Evolutionary conservation across 176 grass and related monocot species (phyloP).

Genomic region (Dactylis glomerata): DNA sequence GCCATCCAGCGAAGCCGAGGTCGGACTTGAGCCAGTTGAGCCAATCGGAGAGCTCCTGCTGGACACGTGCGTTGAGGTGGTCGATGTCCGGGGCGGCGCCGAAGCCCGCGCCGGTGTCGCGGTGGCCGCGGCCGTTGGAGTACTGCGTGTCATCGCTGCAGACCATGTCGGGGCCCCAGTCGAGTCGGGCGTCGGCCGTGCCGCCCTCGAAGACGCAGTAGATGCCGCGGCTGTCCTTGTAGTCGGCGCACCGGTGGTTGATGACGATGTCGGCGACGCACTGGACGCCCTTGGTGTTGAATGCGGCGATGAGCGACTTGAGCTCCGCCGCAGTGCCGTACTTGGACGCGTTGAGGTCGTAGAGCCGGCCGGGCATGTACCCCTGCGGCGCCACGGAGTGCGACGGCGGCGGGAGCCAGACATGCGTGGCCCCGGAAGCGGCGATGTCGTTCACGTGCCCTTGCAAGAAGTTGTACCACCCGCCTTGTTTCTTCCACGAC

Average conservation of each 20-base stretch:
- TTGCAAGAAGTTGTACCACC: slow-evolving; percentile 66
- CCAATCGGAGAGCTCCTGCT: slow-evolving; percentile 81
- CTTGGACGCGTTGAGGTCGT: slow-evolving; percentile 76
- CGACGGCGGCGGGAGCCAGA: slow-evolving; percentile 83
- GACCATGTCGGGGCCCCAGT: slow-evolving; percentile 87
- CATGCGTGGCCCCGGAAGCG: slow-evolving; percentile 53
- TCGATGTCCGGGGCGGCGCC: slow-evolving; percentile 77
- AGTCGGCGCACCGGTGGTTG: slow-evolving; percentile 87
- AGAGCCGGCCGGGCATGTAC: slow-evolving; percentile 80
- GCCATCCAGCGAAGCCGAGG: slow-evolving; percentile 82
- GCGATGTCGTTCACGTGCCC: slow-evolving; percentile 49
- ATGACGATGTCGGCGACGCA: slow-evolving; percentile 80
- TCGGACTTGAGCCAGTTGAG: slow-evolving; percentile 84
- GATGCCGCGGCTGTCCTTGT: slow-evolving; percentile 66
- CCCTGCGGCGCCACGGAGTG: slow-evolving; percentile 78
- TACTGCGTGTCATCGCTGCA: slow-evolving; percentile 77
- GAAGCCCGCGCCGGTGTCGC: slow-evolving; percentile 61
- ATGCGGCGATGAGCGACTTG: slow-evolving; percentile 44
- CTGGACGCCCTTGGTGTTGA: slow-evolving; percentile 49
- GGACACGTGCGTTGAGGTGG: slow-evolving; percentile 78
- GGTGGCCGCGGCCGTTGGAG: slow-evolving; percentile 75
- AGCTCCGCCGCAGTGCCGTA: slow-evolving; percentile 62
- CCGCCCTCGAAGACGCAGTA: slow-evolving; percentile 94
- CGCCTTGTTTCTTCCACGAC: slow-evolving; percentile 76
- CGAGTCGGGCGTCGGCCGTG: slow-evolving; percentile 56